These are phyloP conservation scores for Lepidopterella palustris DNA, from an alignment of 495 filamentous ascomycete genomes.

Conservation along the genomic window DNA sequence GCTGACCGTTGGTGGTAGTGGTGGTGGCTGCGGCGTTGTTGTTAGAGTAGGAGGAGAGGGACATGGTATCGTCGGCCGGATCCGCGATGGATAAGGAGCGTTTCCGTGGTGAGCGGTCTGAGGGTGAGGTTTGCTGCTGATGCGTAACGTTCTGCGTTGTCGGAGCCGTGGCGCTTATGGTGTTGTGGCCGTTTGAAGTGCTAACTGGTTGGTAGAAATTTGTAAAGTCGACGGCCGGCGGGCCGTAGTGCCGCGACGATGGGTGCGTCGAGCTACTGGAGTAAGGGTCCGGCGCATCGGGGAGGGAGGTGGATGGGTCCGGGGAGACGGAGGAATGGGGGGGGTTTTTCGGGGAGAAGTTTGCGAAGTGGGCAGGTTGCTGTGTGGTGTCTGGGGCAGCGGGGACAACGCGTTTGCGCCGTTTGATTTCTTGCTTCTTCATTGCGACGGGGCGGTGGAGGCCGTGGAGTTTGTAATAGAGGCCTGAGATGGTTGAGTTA, in stretches of 20 bases:
- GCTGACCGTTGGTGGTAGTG: not conserved
- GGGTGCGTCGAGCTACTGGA: conserved; percentile 1
- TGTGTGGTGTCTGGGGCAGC: conserved; percentile 51
- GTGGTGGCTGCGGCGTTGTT: not conserved
- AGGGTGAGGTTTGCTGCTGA: conserved; percentile 31
- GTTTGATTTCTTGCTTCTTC: conserved; percentile 96
- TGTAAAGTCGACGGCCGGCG: conserved; percentile 35
- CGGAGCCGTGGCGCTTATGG: conserved; percentile 10
- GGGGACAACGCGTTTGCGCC: conserved; percentile 90
- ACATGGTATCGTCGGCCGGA: conserved; percentile 26
- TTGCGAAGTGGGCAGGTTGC: conserved; percentile 24
- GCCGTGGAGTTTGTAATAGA: conserved; percentile 97
- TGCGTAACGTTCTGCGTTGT: not conserved
- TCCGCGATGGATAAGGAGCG: conserved; percentile 53
- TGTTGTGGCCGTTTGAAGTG: conserved; percentile 10
- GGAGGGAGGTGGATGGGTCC: conserved; percentile 13
- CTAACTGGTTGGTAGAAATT: conserved; percentile 15
- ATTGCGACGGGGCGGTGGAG: conserved; percentile 87
- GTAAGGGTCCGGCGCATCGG: conserved; percentile 18
- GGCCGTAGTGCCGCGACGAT: conserved; percentile 1
- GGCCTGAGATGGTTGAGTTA: conserved; percentile 49
- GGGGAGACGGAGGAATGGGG: conserved; percentile 12
- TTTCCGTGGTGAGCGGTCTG: conserved; percentile 52
- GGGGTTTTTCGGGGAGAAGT: conserved; percentile 32
- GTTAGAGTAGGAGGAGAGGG: not conserved